Evolutionary conservation across 768 basidiomycete genomes (phyloP), one percentile per base, ranked within the genome.

Genomic region (Lepiota venenata): DNA sequence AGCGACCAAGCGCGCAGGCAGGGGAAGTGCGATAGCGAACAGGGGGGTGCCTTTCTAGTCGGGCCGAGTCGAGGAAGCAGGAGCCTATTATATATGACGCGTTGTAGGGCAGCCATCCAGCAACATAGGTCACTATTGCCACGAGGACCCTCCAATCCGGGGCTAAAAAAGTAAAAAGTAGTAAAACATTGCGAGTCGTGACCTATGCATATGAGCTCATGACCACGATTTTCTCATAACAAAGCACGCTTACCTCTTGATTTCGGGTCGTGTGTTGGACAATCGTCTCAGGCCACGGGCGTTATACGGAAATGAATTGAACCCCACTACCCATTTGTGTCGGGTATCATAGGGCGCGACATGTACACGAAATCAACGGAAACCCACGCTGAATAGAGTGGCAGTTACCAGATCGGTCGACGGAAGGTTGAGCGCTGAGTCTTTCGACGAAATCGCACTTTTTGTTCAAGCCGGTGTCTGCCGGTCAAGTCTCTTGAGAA

Each of bases 401-500:
- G 46, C 25, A 48, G 41, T 25, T 21, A 5, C 53, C 47, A 48
- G 39, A 48, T 48, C 43, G 36, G 35, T 40, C 15, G 27, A 45
- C 21, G 44, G 36, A 21, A 47, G 45, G 6, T 32, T 20, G 18
- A 25, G 47, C 25, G n/a, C 38, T 29, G 39, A 16, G 29, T 16
- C 16, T 47, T 55, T 55, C 53, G 53, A 55, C 46, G 47, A 42
- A 55, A 55, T 55, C 53, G 53, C 53, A 55, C 53, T 40, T 55
- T 47, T 29, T 18, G 41, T 48, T 29, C 41, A 48, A 14, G 27
- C 45, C 52, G 27, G 47, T 55, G 8, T 22, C 18, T 42, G 46
- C 47, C 53, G 29, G 56, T 25, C 7, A 77, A 60, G 14, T 32
- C 32, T 32, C 32, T 32, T 32, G 32, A 32, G 32, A 32, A 32